A percentile compares a stretch with the other conserved stretches of the same genome.
These are phyloP conservation scores for Rosa chinensis DNA, from an alignment of 306 rosid genomes.

Conservation along the genomic window DNA sequence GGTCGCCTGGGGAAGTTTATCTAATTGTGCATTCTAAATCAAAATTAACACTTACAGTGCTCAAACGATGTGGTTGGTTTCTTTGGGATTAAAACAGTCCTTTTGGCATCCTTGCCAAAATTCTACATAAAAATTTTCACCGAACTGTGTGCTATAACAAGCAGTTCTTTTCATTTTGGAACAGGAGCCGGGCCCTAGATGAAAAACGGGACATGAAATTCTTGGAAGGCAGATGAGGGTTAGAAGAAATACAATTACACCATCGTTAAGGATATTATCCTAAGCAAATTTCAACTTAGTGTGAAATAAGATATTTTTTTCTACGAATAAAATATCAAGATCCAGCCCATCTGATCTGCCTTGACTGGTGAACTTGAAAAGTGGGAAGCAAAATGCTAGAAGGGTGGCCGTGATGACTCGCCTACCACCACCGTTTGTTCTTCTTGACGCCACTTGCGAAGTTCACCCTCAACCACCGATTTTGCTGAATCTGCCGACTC, in stretches of 20 bases:
- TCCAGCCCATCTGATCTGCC: not conserved
- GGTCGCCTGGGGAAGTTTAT: not conserved
- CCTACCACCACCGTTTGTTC: slow-evolving; percentile 35
- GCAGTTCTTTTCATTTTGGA: not conserved
- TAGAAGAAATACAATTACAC: not conserved
- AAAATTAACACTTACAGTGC: not conserved
- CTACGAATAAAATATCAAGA: too few relatives aligned
- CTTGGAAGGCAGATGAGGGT: not conserved
- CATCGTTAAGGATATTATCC: not conserved
- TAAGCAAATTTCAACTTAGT: not conserved
- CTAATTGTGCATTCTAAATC: not conserved
- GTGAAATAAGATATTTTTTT: not conserved
- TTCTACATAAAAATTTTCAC: not conserved
- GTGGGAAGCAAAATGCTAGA: not conserved
- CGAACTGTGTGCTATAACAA: too few relatives aligned
- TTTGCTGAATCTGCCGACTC: slow-evolving; percentile 70
- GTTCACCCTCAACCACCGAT: slow-evolving; percentile 53
- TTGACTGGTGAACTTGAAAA: not conserved
- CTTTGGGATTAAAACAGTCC: not conserved
- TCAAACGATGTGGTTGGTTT: not conserved
- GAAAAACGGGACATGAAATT: not conserved
- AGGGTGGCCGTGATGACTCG: slow-evolving; percentile 16
- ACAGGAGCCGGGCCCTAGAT: too few relatives aligned
- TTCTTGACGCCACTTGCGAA: slow-evolving; percentile 47
- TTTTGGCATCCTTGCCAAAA: not conserved